A percentile compares a stretch with the other conserved stretches of the same genome.
Conservation (phyloP, 768 basidiomycete genomes). For the Russula emetica region DNA sequence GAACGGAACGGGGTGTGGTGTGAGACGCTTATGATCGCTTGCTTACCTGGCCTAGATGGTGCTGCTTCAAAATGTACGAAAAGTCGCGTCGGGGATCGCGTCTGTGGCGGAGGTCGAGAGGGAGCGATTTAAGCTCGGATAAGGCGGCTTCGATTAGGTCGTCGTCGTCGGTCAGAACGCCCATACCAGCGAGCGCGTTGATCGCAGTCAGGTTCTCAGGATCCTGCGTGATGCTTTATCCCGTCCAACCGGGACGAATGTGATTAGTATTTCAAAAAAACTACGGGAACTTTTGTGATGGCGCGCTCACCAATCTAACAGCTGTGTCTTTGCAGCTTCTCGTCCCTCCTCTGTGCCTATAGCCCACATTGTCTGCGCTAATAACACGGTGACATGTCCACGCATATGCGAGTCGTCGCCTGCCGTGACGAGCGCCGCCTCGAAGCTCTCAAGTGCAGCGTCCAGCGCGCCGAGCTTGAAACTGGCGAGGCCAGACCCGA, state of each 20-base stretch:
- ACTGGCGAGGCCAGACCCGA: slow-evolving; percentile 69
- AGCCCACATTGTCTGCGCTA: slow-evolving; percentile 85
- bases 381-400: slow-evolving; percentile 69
- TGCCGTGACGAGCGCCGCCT: slow-evolving; percentile 57
- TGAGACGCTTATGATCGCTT: not conserved
- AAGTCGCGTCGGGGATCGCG: slow-evolving; percentile 71
- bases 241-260: slow-evolving; percentile 4
- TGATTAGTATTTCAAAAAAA: not conserved
- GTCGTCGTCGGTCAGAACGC: slow-evolving; percentile 73
- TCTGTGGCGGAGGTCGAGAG: slow-evolving; percentile 56
- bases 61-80: slow-evolving; percentile 64
- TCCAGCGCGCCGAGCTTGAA: slow-evolving; percentile 62
- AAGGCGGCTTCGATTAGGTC: slow-evolving; percentile 80
- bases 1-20: no score
- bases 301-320: slow-evolving; percentile 71
- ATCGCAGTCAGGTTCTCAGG: slow-evolving; percentile 77
- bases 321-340: slow-evolving; percentile 70
- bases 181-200: slow-evolving; percentile 85
- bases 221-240: slow-evolving; percentile 67
- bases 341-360: slow-evolving; percentile 68
- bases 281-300: not conserved
- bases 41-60: slow-evolving; percentile 68
- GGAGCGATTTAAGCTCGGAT: slow-evolving; percentile 69
- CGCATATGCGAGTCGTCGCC: slow-evolving; percentile 46
- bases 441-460: slow-evolving; percentile 60